Evolutionary conservation across 2,329 filamentous ascomycete genomes (phyloP), one percentile per base, ranked within the genome.

Genomic region (Diaporthe longicolla): DNA sequence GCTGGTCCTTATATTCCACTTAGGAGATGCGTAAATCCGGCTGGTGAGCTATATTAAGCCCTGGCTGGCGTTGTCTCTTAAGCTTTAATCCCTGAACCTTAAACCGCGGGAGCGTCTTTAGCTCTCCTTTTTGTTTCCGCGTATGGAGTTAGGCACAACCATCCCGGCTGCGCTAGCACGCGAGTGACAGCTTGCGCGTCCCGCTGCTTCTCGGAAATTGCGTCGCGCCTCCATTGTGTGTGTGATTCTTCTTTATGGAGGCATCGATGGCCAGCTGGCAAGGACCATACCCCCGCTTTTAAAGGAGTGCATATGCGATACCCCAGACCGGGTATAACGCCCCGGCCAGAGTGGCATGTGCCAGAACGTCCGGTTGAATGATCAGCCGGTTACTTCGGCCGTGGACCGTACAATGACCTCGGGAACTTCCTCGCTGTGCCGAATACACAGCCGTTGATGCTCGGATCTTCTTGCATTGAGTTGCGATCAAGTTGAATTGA

Each of bases 31-130:
- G 48, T 54, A 29, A 26, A 7, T 21, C 32, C 32, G 45, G 10
- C 1, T 6, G 32, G 48, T 40, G 32, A 10, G 17, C 8, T 35
- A 54, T 54, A 40, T 54, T 1, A n/a, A 40, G 21, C 63, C 48
- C 63, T 7, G 1, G 1, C 45, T n/a, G 15, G 40, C 40, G 15
- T 24, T 35, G 13, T 24, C 3, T 15, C n/a, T 54, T 40, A 68
- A 21, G 17, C 21, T 54, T 68, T 68, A 15, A 68, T 29, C 45
- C 63, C 63, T 40, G 45, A 68, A 40, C 63, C n/a, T 40, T 54
- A 68, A 40, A 54, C 3, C 24, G 63, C 48, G 32, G 63, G 29
- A 13, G 26, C 32, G 9, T 21, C 0, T 7, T n/a, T 35, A 11
- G 45, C 45, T 19, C 37, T 40, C 21, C 29, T 21, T 19, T 52